Base-by-base conservation (phyloP, 176 grass and related monocot species). In the Eragrostis nindensis region DNA sequence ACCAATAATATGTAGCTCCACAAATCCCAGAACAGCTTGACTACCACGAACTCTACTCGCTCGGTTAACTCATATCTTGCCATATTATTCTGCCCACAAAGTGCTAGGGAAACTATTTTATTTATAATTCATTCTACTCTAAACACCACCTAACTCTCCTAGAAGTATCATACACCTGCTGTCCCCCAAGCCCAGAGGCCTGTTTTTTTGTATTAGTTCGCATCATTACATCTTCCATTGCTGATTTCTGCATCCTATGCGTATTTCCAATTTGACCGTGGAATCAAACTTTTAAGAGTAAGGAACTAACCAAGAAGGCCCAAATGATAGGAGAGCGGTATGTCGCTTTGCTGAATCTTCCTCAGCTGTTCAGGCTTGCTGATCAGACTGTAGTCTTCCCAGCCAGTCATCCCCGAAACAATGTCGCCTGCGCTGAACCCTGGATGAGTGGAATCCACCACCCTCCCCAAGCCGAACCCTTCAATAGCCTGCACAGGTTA, bases 351-450 rank as follows among this genome's bases (percentile, higher is more conserved):
- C 63, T 82, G 73, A 43, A 97, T 87, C 87, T 91, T 97, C 24
- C 39, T 87, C 30, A 92, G 80, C 70, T 85, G 88, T 18, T 90
- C 85, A 22, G 92, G 80, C 54, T 76, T 92, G 29, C 54, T 46
- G 46, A 92, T 92, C 45, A 89, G 30, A 41, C 85, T 94, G 70
- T 94, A 97, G 16, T 97, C 95, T 85, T 94, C 95, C 95, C 95
- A 97, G 12, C 92, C 89, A 46, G 87, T 94, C 42, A 97, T 70
- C 42, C 95, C 95, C 0, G 85, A 85, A 56, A 97, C 88, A 68
- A 87, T 57, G 49, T 97, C 90, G 0, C 95, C 92, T 1, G 81
- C 75, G 8, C 10, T 29, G 62, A 98, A 98, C 53, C 83, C 83
- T 24, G 83, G 80, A 77, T 98, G 62, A 14, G 56, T 87, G 56